Conservation (phyloP, 805 yeast genomes). For the Komagataella pastoris region DNA sequence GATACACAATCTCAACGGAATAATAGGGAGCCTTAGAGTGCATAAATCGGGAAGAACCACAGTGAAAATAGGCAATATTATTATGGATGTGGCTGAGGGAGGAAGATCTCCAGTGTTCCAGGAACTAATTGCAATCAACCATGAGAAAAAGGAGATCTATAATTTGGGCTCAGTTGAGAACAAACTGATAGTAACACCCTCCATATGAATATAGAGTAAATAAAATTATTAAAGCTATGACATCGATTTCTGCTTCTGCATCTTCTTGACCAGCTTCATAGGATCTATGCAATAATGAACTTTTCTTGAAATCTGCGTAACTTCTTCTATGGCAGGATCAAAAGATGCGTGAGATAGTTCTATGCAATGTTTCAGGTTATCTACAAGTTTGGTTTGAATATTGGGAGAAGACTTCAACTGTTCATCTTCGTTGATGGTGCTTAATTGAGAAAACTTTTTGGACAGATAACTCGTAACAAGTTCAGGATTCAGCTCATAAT, state of each 20-base stretch:
- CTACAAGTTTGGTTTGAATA: constrained; percentile 19
- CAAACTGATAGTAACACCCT: constrained; percentile 48
- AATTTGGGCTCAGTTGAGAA: constrained; percentile 42
- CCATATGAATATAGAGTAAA: constrained; percentile 10
- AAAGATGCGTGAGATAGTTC: constrained; percentile 25
- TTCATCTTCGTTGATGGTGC: constrained; percentile 3
- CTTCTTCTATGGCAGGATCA: constrained; percentile 45
- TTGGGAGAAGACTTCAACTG: background rate
- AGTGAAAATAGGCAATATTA: constrained; percentile 56
- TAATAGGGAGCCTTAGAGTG: constrained; percentile 57
- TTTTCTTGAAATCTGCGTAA: constrained; percentile 48
- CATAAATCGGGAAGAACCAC: constrained; percentile 80
- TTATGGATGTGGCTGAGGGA: constrained; percentile 62
- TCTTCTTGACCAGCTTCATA: constrained; percentile 12
- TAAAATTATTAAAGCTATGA: background rate
- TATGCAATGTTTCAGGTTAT: constrained; percentile 35
- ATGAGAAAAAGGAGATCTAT: constrained; percentile 25
- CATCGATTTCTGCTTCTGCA: constrained; percentile 6
- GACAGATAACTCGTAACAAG: constrained; percentile 55
- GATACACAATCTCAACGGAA: constrained; percentile 28
- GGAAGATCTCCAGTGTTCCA: constrained; percentile 59
- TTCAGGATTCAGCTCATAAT: constrained; percentile 52
- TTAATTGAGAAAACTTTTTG: constrained; percentile 31
- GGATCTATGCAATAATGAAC: constrained; percentile 55
- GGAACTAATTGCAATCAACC: constrained; percentile 39